phyloP scores from a whole-genome alignment of 2,329 filamentous ascomycete genomes.

The Colletotrichum endophyticum region DNA sequence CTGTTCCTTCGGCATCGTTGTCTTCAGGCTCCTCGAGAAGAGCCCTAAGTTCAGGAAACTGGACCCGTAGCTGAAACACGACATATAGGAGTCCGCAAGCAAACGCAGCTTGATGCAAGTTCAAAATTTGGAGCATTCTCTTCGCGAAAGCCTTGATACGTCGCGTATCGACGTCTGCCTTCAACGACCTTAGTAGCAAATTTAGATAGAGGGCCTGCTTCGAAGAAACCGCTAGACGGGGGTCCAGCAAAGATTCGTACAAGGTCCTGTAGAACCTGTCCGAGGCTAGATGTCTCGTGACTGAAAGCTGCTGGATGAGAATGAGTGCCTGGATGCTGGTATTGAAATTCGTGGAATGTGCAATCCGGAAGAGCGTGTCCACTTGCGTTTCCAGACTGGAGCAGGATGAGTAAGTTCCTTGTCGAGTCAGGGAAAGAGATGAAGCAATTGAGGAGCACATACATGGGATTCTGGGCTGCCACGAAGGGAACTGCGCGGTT shows the following conservation, averaged over 20 bases:
- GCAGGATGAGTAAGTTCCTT: neutral
- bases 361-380: conserved; percentile 93
- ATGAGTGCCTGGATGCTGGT: conserved; percentile 95
- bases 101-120: conserved; percentile 90
- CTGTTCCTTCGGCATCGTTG: conserved; percentile 57
- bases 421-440: conserved; percentile 13
- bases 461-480: conserved; percentile 77
- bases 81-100: conserved; percentile 93
- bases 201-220: conserved; percentile 97
- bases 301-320: conserved; percentile 90
- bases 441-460: conserved; percentile 38
- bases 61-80: conserved; percentile 77
- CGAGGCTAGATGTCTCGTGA: conserved; percentile 78
- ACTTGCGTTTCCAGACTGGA: conserved; percentile 82
- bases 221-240: conserved; percentile 84
- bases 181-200: conserved; percentile 84
- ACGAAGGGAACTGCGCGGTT: conserved; percentile 96
- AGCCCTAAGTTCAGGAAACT: conserved; percentile 80
- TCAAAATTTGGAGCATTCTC: conserved; percentile 84
- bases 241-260: conserved; percentile 93
- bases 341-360: conserved; percentile 98
- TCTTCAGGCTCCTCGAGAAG: conserved; percentile 84
- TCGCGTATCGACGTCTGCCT: conserved; percentile 87
- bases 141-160: conserved; percentile 97
- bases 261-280: conserved; percentile 95